Evolutionary conservation across 306 rosid genomes (phyloP), one percentile per base, ranked within the genome.

Genomic region (Arachis hypogaea): DNA sequence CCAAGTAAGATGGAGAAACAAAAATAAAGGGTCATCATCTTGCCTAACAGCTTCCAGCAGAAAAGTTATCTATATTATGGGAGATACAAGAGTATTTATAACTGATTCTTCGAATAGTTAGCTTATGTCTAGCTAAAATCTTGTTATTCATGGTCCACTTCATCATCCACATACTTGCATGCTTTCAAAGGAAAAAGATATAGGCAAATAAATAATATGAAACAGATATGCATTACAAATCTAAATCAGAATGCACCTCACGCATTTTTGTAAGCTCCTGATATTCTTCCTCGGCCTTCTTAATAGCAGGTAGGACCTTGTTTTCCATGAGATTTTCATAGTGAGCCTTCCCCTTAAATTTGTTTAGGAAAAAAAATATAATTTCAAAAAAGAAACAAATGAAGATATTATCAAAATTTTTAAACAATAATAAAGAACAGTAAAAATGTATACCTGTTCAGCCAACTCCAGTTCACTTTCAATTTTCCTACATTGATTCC

Each of bases 261-360:
- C 83, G 91, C 3, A 16, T 79, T 63, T 75, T 61, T 80, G 82
- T 73, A 72, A 89, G 88, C 59, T 79, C 86, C 71, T 50, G 65
- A 82, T 67, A 70, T 67, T 55, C 44, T 64, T 52, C 78, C 77
- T 93, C 96, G 66, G 96, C 91, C 74, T 73, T 87, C 57, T 80
- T 68, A 56, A 93, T 83, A 49, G 71, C 91, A 44, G 7, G 46
- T 29, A 86, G 83, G 51, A 88, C 92, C 85, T 64, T 89, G 55
- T 80, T 77, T 78, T 80, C 82, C 98, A 93, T 93, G 68, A 86
- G 59, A 42, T 69, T 79, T 59, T 86, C 96, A 81, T 86, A 93
- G 76, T 88, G 93, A 66, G 65, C 76, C 82, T 88, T 91, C 42
- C 78, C 87, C 98, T 93, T 85, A 56, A 55, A 63, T 52, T 56